Conservation (phyloP, 208 protist species). For the Acanthamoeba triangularis region DNA sequence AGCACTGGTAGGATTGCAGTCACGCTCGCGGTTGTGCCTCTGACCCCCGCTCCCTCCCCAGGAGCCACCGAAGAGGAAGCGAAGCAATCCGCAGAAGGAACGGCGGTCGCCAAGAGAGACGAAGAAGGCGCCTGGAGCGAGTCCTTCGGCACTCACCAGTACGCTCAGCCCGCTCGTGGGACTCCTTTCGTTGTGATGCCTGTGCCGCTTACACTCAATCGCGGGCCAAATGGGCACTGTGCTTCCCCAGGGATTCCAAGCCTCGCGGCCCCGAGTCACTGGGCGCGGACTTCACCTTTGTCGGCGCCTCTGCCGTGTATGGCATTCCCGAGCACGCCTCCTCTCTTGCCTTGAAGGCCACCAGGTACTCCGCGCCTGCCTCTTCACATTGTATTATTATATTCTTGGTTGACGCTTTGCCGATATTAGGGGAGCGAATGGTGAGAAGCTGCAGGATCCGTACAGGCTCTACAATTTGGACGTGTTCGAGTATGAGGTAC, state of each 20-base stretch:
- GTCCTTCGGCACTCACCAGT: conserved; percentile 84
- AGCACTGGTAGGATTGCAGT: too few relatives aligned
- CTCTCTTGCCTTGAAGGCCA: conserved; percentile 92
- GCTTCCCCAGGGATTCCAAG: conserved; percentile 6
- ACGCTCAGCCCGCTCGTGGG: conserved; percentile 81
- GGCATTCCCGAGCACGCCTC: conserved; percentile 98
- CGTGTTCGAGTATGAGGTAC: conserved; percentile 97
- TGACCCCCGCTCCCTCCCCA: not conserved
- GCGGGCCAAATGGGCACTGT: not conserved
- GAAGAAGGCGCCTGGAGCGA: conserved; percentile 88
- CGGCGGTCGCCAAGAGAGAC: conserved; percentile 43
- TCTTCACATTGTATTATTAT: not conserved
- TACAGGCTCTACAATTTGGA: conserved; percentile 99
- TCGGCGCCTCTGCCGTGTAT: conserved; percentile 92
- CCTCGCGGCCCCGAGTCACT: conserved; percentile 84
- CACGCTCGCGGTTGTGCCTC: too few relatives aligned
- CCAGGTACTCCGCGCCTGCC: conserved; percentile 52
- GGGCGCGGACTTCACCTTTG: conserved; percentile 92
- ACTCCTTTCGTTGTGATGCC: not conserved
- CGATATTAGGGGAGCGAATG: not conserved
- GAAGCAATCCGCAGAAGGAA: not conserved
- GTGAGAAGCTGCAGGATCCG: conserved; percentile 81
- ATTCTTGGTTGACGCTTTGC: not conserved
- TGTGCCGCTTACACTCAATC: not conserved
- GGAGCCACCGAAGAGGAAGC: not conserved